Conservation (phyloP, 2,329 filamentous ascomycete genomes). For the Colletotrichum trifolii region DNA sequence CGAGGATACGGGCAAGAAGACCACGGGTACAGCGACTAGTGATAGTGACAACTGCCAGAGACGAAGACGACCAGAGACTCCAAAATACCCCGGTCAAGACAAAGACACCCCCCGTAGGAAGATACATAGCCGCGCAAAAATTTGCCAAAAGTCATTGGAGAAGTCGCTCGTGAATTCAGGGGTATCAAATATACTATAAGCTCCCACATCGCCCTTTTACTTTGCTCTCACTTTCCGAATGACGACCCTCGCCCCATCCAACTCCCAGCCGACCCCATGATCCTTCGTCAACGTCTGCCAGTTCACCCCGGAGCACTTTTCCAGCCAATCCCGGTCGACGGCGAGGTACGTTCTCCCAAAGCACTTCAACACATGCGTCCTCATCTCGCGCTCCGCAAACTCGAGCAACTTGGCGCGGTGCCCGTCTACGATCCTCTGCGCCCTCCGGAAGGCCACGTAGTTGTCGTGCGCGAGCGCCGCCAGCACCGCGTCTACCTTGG, state of each 20-base stretch:
- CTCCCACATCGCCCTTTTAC: neutral
- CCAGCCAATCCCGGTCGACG: conserved; percentile 75
- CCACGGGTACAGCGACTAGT: too few species aligned
- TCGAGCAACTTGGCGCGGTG: conserved; percentile 84
- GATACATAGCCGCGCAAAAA: too few species aligned
- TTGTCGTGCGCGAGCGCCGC: conserved; percentile 81
- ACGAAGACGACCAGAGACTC: too few species aligned
- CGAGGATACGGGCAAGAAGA: too few species aligned
- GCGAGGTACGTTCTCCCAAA: conserved; percentile 84
- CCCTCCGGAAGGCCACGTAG: conserved; percentile 81
- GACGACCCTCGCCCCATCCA: conserved; percentile 78
- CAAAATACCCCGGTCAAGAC: too few species aligned
- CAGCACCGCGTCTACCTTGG: conserved; percentile 76
- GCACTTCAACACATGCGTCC: conserved; percentile 84
- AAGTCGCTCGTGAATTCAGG: conserved; percentile 18
- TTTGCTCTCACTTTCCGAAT: conserved; percentile 68
- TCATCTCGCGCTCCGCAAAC: conserved; percentile 80
- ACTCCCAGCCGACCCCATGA: conserved; percentile 86
- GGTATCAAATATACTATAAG: conserved; percentile 24
- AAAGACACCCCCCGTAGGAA: too few species aligned
- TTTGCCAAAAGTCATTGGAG: too few species aligned
- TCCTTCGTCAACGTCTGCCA: conserved; percentile 78
- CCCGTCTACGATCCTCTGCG: conserved; percentile 79
- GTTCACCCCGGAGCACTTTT: conserved; percentile 72
- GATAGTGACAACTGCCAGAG: too few species aligned